These are phyloP conservation scores for Pseudevernia furfuracea DNA, from an alignment of 495 filamentous ascomycete species.

Conservation along the genomic window DNA sequence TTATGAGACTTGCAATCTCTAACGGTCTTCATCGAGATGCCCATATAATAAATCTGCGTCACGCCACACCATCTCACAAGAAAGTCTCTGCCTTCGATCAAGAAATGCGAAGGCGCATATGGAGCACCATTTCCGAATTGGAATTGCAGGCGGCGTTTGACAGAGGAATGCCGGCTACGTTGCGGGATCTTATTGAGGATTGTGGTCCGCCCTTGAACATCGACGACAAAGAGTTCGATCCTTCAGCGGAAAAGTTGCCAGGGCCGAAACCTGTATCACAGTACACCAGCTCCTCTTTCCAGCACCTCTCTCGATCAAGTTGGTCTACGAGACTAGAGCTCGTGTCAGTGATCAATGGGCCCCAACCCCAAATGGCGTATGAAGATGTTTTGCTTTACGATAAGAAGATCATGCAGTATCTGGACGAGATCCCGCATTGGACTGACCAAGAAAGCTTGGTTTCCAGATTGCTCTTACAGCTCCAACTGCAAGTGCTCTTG, in stretches of 20 bases:
- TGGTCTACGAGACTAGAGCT: slow-evolving; percentile 28
- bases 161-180: slow-evolving; percentile 45
- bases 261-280: slow-evolving; percentile 28
- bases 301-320: slow-evolving; percentile 26
- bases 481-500: slow-evolving; percentile 31
- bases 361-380: slow-evolving; percentile 23
- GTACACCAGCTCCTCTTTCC: slow-evolving; percentile 38
- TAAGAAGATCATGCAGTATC: slow-evolving; percentile 25
- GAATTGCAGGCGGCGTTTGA: slow-evolving; percentile 45
- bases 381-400: slow-evolving; percentile 30
- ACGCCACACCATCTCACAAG: slow-evolving; percentile 34
- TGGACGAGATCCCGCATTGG: slow-evolving; percentile 29
- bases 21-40: slow-evolving; percentile 49
- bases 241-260: slow-evolving; percentile 33
- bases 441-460: slow-evolving; percentile 9
- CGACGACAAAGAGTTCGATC: slow-evolving; percentile 42
- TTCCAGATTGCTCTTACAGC: slow-evolving; percentile 24
- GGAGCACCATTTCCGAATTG: slow-evolving; percentile 51
- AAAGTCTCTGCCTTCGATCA: slow-evolving; percentile 39
- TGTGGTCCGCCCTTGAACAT: slow-evolving; percentile 41
- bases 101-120: slow-evolving; percentile 48
- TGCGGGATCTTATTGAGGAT: slow-evolving; percentile 45
- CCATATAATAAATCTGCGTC: slow-evolving; percentile 15
- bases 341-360: slow-evolving; percentile 31
- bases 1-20: slow-evolving; percentile 43